These are phyloP conservation scores for Termitomyces sp. DNA, from an alignment of 768 basidiomycete genomes.

Conservation along the genomic window DNA sequence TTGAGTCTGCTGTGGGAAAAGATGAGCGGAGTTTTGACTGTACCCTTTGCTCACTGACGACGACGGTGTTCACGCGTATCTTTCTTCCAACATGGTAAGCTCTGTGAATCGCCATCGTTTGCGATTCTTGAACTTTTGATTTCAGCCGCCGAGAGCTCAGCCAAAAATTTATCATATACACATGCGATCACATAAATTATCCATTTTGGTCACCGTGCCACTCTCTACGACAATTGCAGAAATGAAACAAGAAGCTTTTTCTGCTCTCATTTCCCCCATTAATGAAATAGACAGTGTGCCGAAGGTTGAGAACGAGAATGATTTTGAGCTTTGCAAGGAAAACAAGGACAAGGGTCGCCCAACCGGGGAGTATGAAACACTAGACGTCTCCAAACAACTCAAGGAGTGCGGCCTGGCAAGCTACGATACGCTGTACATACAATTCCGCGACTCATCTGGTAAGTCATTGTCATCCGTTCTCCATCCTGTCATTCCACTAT, in stretches of 20 bases:
- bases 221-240: slow-evolving; percentile 48
- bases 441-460: slow-evolving; percentile 61
- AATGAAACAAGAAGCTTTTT: slow-evolving; percentile 60
- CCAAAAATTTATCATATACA: slow-evolving; percentile 64
- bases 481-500: slow-evolving; percentile 8
- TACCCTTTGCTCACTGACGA: slow-evolving; percentile 7
- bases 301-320: slow-evolving; percentile 21
- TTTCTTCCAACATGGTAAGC: slow-evolving; percentile 16
- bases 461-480: slow-evolving; percentile 21
- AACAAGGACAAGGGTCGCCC: slow-evolving; percentile 46
- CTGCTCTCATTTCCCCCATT: slow-evolving; percentile 51
- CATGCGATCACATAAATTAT: slow-evolving; percentile 71
- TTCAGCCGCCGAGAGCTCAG: slow-evolving; percentile 42
- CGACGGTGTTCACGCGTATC: not conserved
- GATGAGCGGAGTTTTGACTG: slow-evolving; percentile 23
- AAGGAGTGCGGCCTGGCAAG: slow-evolving; percentile 47
- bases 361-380: slow-evolving; percentile 45
- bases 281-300: slow-evolving; percentile 25
- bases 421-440: slow-evolving; percentile 67
- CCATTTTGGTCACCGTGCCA: slow-evolving; percentile 51
- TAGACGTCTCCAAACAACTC: slow-evolving; percentile 37
- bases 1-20: slow-evolving; percentile 17
- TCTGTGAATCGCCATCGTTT: not conserved
- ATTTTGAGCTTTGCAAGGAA: slow-evolving; percentile 59
- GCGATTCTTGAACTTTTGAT: not conserved